Evolutionary conservation across 23 red algal species (phyloP), one percentile per base, ranked within the genome.

Genomic region (Pyropia yezoensis): DNA sequence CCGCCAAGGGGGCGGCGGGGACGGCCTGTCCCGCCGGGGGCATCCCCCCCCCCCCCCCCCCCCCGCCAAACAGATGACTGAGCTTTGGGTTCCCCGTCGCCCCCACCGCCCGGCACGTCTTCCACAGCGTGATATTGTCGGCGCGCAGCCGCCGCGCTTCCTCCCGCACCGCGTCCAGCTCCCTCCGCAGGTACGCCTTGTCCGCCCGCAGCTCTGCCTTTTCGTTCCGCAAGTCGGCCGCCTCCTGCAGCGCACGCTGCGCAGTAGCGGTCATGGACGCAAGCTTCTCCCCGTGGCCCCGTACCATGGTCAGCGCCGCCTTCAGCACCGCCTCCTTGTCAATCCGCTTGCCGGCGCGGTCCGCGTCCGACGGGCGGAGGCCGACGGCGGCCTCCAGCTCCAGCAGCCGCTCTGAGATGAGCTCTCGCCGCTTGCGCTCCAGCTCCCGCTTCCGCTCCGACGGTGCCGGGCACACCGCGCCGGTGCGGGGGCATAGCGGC

Each of bases 281-380:
- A 15, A 89, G 59, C 50, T 80, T 62, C 45, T 89, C 74, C 13
- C 68, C 50, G 24, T 63, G 64, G 15, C 63, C 57, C 23, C 69
- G 63, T 3, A 89, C 59, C 33, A 70, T 73, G n/a, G 71, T 53
- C n/a, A 67, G 63, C 13, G 84, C 84, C 34, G 76, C 84, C 51
- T 80, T 81, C 3, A 89, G 62, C 14, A 89, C 69, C 19, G 75
- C 84, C 68, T 89, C 84, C 75, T 89, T 89, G 62, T 89, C 84
- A 27, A 89, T 87, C 20, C 82, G 83, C 60, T 73, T 70, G 29
- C 83, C 70, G 23, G 66, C 60, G 3, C 45, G 55, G 18, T 51
- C 52, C 50, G 69, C 28, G 27, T 66, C 63, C 3, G 33, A 23
- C 18, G 21, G 33, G 7, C 63, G 29, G 16, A 19, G n/a, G 25